A percentile compares a stretch with the other conserved stretches of the same genome.
These are phyloP conservation scores for Fusarium incarnatum DNA, from an alignment of 2,329 filamentous ascomycete species.

Conservation along the genomic window DNA sequence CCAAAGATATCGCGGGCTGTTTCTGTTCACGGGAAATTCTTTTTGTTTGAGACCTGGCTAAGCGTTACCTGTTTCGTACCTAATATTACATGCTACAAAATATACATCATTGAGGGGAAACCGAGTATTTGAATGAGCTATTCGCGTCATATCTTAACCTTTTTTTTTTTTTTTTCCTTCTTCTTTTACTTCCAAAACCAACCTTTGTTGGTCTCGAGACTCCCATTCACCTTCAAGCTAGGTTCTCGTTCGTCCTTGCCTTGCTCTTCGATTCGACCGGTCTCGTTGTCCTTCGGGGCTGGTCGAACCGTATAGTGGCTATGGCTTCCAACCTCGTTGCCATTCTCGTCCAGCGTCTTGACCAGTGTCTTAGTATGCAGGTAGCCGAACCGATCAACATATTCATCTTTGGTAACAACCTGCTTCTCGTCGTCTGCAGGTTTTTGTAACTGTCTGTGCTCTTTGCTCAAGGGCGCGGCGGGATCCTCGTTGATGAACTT, in stretches of 20 bases:
- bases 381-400: slow-evolving; percentile 58
- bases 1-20: slow-evolving; percentile 10
- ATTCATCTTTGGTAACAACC: slow-evolving; percentile 55
- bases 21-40: neutral
- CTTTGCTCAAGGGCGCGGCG: slow-evolving; percentile 12
- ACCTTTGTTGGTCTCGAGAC: slow-evolving; percentile 47
- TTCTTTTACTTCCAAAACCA: slow-evolving; percentile 57
- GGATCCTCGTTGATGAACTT: slow-evolving; percentile 49
- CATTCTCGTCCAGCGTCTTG: slow-evolving; percentile 56
- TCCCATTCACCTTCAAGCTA: slow-evolving; percentile 26
- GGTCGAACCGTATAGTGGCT: slow-evolving; percentile 52
- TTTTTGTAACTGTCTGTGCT: slow-evolving; percentile 13
- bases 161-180: no score
- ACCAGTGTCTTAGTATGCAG: slow-evolving; percentile 56
- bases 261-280: slow-evolving; percentile 19
- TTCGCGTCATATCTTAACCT: neutral
- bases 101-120: slow-evolving; percentile 33
- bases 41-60: neutral
- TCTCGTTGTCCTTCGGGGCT: slow-evolving; percentile 40
- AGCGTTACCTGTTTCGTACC: neutral
- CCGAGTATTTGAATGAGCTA: neutral
- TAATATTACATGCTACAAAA: slow-evolving; percentile 24
- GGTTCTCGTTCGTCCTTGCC: slow-evolving; percentile 21
- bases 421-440: slow-evolving; percentile 44
- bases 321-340: slow-evolving; percentile 55